A percentile compares a stretch with the other conserved stretches of the same genome.
Conservation (phyloP, 2,329 filamentous ascomycete species). For the Aplosporella prunicola region DNA sequence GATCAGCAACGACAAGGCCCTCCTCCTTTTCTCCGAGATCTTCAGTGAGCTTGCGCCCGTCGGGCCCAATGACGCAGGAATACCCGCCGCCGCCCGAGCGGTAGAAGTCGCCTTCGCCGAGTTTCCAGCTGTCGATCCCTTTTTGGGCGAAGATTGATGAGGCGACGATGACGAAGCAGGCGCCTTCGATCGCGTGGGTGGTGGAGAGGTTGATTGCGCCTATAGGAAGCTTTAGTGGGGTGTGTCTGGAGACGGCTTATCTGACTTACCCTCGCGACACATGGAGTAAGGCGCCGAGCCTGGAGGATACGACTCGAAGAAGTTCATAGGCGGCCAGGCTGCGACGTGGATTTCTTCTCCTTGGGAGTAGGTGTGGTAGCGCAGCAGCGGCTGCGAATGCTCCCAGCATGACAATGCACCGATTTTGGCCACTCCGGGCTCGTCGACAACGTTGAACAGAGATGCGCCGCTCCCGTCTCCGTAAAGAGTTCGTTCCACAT, state of each 20-base stretch:
- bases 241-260: background rate
- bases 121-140: slow-evolving; percentile 37
- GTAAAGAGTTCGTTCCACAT: slow-evolving; percentile 36
- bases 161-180: slow-evolving; percentile 45
- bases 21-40: slow-evolving; percentile 34
- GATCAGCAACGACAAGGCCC: slow-evolving; percentile 42
- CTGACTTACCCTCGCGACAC: slow-evolving; percentile 4
- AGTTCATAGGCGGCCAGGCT: slow-evolving; percentile 33
- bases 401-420: slow-evolving; percentile 33
- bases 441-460: slow-evolving; percentile 26
- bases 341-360: slow-evolving; percentile 33
- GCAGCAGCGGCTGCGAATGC: slow-evolving; percentile 33
- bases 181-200: slow-evolving; percentile 48
- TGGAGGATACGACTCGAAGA: background rate
- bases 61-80: slow-evolving; percentile 44
- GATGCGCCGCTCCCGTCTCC: slow-evolving; percentile 29
- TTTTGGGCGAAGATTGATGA: slow-evolving; percentile 39
- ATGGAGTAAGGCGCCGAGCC: background rate
- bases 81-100: slow-evolving; percentile 35
- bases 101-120: slow-evolving; percentile 33
- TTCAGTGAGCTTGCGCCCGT: slow-evolving; percentile 39
- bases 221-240: background rate
- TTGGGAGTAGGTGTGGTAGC: slow-evolving; percentile 32
- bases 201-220: slow-evolving; percentile 40
- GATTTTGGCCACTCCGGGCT: slow-evolving; percentile 21